phyloP scores from a whole-genome alignment of 192 early-diverging fungal genomes.

The Coemansia sp. region DNA sequence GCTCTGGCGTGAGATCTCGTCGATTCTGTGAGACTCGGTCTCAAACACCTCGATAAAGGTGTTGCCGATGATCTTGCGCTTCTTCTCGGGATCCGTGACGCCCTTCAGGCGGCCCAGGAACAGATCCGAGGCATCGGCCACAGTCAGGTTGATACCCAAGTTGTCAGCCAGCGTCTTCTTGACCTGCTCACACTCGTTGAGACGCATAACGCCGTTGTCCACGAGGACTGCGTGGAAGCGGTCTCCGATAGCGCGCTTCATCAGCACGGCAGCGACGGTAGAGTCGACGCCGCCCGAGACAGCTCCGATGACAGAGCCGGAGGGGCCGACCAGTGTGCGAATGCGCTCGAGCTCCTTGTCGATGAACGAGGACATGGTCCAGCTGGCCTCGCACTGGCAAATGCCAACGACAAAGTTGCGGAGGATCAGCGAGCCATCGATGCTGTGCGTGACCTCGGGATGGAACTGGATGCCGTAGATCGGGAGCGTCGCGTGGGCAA shows the following conservation, averaged over 20 bases:
- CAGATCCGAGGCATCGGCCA: constrained; percentile 84
- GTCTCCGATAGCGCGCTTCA: constrained; percentile 97
- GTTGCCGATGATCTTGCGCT: constrained; percentile 99
- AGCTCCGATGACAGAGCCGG: constrained; percentile 94
- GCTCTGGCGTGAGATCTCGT: constrained; percentile 70
- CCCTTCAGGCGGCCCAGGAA: constrained; percentile 89
- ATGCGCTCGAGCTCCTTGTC: constrained; percentile 98
- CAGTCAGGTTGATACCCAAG: constrained; percentile 94
- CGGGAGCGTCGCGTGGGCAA: constrained; percentile 76
- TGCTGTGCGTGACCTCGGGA: constrained; percentile 99
- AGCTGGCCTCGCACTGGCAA: constrained; percentile 81
- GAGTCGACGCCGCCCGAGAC: constrained; percentile 97
- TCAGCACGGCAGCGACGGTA: constrained; percentile 94
- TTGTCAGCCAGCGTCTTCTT: constrained; percentile 85
- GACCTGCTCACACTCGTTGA: constrained; percentile 89
- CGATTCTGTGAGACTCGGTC: constrained; percentile 87
- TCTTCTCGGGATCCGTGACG: constrained; percentile 93
- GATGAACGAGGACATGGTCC: constrained; percentile 98
- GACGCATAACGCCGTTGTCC: constrained; percentile 99
- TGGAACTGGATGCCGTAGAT: constrained; percentile 99
- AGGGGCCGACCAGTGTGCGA: constrained; percentile 85
- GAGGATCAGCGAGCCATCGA: constrained; percentile 78
- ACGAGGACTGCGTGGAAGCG: constrained; percentile 98
- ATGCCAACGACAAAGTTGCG: constrained; percentile 95
- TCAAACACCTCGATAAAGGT: constrained; percentile 99